Evolutionary conservation across 2,329 filamentous ascomycete species (phyloP), one percentile per base, ranked within the genome.

Genomic region (Corinectria fuckeliana): DNA sequence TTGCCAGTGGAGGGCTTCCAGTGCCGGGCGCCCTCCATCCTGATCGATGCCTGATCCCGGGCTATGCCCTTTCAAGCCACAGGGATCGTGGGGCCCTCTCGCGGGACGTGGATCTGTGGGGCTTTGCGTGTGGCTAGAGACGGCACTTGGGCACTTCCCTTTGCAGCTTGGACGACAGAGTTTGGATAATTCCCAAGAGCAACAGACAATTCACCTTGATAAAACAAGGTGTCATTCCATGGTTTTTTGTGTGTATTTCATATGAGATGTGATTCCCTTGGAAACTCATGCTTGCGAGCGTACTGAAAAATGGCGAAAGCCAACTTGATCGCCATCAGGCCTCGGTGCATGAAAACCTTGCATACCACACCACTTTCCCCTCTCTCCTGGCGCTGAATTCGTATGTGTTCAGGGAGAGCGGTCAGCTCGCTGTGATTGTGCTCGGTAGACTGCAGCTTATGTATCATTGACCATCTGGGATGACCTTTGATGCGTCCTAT

Each of bases 21-120:
- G 41, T n/a, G n/a, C n/a, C n/a, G 53, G 34, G 39, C 9, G 9
- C 10, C 28, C 49, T 48, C 41, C 44, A 26, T 45, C 38, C 47
- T 25, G 32, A 49, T 63, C 56, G 61, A 57, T 64, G 61, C 61
- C 61, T 62, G 61, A 64, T 54, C 48, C 59, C 56, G 30, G 58
- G 39, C 36, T 58, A 59, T 32, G 48, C 34, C 48, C 32, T 51
- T 63, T 59, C 50, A 44, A 62, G 55, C 38, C 56, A 38, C 36
- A 54, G 14, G 21, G 18, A 18, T 49, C 30, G 28, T 56, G 52
- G 53, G 45, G 44, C 53, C 20, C 18, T 32, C 28, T 38, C 45
- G n/a, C n/a, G n/a, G n/a, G n/a, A n/a, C 25, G 51, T 48, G 51
- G 32, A 48, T 41, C 32, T 55, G 51, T 45, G 51, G 42, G 51